Conservation (phyloP, 2,329 filamentous ascomycete genomes). For the Huntiella abstrusa region DNA sequence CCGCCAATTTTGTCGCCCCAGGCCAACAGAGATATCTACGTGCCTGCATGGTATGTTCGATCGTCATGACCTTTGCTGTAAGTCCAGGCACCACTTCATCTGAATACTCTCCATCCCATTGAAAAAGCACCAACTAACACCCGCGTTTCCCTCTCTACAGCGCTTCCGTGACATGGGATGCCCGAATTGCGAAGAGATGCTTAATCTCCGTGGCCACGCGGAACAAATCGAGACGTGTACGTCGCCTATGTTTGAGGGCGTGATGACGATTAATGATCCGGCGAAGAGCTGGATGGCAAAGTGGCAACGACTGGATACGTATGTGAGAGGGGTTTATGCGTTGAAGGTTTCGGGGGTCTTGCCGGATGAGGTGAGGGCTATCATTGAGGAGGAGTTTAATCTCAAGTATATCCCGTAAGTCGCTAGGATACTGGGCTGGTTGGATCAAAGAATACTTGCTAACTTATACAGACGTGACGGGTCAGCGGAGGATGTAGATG, state of each 20-base stretch:
- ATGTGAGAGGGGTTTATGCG: conserved; percentile 78
- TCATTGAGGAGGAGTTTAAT: conserved; percentile 43
- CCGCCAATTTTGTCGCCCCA: conserved; percentile 40
- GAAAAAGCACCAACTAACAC: background rate
- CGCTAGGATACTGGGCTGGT: background rate
- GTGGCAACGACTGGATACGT: conserved; percentile 81
- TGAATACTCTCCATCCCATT: conserved; percentile 1
- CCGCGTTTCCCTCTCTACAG: conserved; percentile 23
- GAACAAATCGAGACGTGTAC: conserved; percentile 87
- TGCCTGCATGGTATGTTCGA: conserved; percentile 96
- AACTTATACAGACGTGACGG: conserved; percentile 30
- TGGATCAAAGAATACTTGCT: background rate
- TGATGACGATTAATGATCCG: conserved; percentile 75
- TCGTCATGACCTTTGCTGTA: conserved; percentile 68
- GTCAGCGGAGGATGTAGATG: conserved; percentile 31
- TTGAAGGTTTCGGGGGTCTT: conserved; percentile 79
- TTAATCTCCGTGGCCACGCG: conserved; percentile 58
- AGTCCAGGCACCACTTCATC: conserved; percentile 16
- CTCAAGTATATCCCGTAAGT: conserved; percentile 47
- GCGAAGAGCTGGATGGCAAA: conserved; percentile 81
- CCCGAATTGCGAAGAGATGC: conserved; percentile 89
- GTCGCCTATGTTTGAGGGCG: conserved; percentile 84
- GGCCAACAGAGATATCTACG: conserved; percentile 70
- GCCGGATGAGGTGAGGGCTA: conserved; percentile 43
- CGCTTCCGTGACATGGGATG: conserved; percentile 77